phyloP scores from a whole-genome alignment of 352 stramenopile species.

The Phytophthora sojae region DNA sequence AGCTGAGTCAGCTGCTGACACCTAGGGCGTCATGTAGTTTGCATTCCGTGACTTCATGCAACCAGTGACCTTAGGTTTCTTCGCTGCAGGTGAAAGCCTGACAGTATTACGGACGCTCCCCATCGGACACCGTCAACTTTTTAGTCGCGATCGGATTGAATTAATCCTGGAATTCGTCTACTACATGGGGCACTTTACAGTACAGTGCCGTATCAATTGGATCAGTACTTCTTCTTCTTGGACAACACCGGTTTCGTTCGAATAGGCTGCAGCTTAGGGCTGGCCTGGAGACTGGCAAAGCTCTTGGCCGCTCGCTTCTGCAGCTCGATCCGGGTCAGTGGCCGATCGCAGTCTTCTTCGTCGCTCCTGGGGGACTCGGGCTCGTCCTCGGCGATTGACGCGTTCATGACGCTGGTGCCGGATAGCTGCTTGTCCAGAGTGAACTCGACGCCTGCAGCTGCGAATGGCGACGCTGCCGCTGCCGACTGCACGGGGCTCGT shows the following conservation, averaged over 20 bases:
- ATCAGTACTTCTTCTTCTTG: slow-evolving; percentile 60
- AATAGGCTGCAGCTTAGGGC: slow-evolving; percentile 51
- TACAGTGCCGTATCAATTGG: not conserved
- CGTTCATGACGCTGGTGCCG: slow-evolving; percentile 32
- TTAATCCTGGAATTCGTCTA: slow-evolving; percentile 5
- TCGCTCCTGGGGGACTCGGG: slow-evolving; percentile 51
- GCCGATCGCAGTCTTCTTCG: slow-evolving; percentile 69
- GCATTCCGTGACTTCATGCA: no score
- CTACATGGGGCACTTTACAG: not conserved
- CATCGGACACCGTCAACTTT: not conserved
- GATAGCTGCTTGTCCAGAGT: slow-evolving; percentile 16
- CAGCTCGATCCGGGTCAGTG: slow-evolving; percentile 70
- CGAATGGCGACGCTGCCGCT: not conserved
- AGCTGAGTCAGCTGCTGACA: no score
- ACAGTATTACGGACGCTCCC: not conserved
- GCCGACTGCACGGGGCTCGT: slow-evolving; percentile 14
- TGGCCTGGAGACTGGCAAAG: slow-evolving; percentile 57
- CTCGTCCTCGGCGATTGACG: slow-evolving; percentile 63
- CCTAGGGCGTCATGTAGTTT: no score
- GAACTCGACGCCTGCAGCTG: slow-evolving; percentile 11
- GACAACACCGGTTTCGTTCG: slow-evolving; percentile 31
- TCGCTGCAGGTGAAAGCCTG: no score
- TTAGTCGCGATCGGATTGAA: slow-evolving; percentile 1
- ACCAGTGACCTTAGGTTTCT: no score
- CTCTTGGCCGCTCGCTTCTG: slow-evolving; percentile 65